phyloP scores from a whole-genome alignment of 805 yeast species.

The Candida awuae region DNA sequence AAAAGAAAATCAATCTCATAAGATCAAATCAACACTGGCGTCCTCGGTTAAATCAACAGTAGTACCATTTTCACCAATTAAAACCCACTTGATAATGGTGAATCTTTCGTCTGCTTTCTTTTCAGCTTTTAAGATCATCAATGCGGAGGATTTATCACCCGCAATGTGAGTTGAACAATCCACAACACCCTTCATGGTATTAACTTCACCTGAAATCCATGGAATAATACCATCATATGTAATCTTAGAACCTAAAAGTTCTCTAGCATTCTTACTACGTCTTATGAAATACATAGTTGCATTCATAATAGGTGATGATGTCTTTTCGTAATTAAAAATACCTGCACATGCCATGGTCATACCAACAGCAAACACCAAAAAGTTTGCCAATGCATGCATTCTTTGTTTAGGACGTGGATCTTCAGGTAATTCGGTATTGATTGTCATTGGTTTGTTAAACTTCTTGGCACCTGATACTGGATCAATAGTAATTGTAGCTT shows the following conservation, averaged over 20 bases:
- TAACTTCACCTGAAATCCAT: conserved; percentile 81
- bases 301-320: conserved; percentile 79
- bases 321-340: conserved; percentile 89
- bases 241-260: conserved; percentile 65
- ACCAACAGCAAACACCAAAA: conserved; percentile 44
- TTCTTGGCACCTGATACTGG: conserved; percentile 17
- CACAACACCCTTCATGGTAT: conserved; percentile 74
- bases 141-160: conserved; percentile 53
- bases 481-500: conserved; percentile 16
- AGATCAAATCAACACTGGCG: conserved; percentile 25
- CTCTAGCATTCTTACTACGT: conserved; percentile 58
- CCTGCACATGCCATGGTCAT: conserved; percentile 51
- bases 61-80: conserved; percentile 38
- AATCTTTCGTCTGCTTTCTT: conserved; percentile 48
- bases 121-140: conserved; percentile 61
- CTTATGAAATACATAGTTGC: conserved; percentile 83
- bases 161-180: conserved; percentile 63
- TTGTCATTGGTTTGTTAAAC: conserved; percentile 41
- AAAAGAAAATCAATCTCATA: neutral
- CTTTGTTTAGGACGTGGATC: conserved; percentile 51
- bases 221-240: conserved; percentile 70
- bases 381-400: conserved; percentile 29
- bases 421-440: conserved; percentile 78
- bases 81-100: conserved; percentile 54
- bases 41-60: conserved; percentile 44